Evolutionary conservation across 2,329 filamentous ascomycete genomes (phyloP).

Genomic region (Fusarium sarcochroum): DNA sequence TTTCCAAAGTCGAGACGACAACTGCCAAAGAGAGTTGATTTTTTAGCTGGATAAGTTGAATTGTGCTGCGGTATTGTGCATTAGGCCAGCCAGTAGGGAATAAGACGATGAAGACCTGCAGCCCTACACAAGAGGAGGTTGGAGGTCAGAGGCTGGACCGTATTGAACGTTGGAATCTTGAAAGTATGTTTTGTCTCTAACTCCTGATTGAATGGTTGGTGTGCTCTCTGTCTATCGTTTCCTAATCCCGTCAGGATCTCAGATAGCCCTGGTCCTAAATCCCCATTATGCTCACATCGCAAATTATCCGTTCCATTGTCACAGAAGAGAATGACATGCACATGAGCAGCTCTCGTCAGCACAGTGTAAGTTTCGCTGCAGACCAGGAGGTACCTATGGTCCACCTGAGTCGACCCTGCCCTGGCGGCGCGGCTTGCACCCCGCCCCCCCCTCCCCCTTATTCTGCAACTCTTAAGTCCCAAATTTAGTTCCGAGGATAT

Average conservation of each 20-base stretch:
- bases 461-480: slow-evolving; percentile 42
- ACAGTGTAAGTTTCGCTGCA: slow-evolving; percentile 36
- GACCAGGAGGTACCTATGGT: slow-evolving; percentile 30
- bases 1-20: slow-evolving; percentile 21
- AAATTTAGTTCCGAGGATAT: slow-evolving; percentile 45
- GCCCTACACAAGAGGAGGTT: slow-evolving; percentile 24
- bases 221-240: slow-evolving; percentile 31
- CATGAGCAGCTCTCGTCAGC: slow-evolving; percentile 23
- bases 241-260: slow-evolving; percentile 36
- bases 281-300: slow-evolving; percentile 18
- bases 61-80: background rate
- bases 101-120: slow-evolving; percentile 22
- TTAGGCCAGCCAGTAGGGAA: background rate
- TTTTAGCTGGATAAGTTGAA: background rate
- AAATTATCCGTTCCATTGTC: slow-evolving; percentile 25
- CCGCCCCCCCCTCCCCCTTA: slow-evolving; percentile 15
- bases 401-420: slow-evolving; percentile 24
- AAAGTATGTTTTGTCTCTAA: slow-evolving; percentile 22
- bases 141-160: slow-evolving; percentile 2
- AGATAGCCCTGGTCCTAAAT: slow-evolving; percentile 23
- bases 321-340: slow-evolving; percentile 17
- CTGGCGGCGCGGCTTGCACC: slow-evolving; percentile 21
- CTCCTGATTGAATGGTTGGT: slow-evolving; percentile 19
- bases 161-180: slow-evolving; percentile 27
- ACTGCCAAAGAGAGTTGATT: background rate